Conservation (phyloP, 2,329 filamentous ascomycete genomes). For the Dothideomycetes sp. region DNA sequence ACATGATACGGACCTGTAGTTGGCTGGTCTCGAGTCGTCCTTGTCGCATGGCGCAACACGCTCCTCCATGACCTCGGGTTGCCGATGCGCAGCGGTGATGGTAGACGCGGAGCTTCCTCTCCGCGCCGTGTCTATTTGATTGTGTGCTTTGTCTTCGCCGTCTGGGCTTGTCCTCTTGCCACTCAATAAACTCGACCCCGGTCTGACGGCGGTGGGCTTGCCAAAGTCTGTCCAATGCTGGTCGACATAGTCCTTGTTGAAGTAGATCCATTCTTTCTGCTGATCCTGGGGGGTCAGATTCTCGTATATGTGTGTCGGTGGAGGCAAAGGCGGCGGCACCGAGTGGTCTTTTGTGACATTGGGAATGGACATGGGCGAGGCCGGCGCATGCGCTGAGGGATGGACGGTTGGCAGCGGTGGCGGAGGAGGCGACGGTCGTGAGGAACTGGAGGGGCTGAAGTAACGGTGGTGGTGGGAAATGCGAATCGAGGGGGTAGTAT, state of each 20-base stretch:
- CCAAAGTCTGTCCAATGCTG: constrained; percentile 40
- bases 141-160: constrained; percentile 18
- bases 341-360: constrained; percentile 37
- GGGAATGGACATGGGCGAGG: constrained; percentile 55
- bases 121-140: constrained; percentile 24
- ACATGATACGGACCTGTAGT: too few relatives aligned
- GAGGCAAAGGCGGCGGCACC: constrained; percentile 54
- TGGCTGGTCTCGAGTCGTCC: constrained; percentile 27
- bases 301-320: constrained; percentile 49
- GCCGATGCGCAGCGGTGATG: constrained; percentile 21
- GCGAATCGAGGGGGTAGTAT: constrained; percentile 26
- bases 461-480: constrained; percentile 31
- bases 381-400: constrained; percentile 31
- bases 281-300: constrained; percentile 41
- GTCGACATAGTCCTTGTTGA: constrained; percentile 36
- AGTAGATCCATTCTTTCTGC: constrained; percentile 56
- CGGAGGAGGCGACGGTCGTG: constrained; percentile 31
- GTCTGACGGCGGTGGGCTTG: constrained; percentile 36
- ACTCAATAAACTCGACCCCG: constrained; percentile 39
- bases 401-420: constrained; percentile 29
- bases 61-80: constrained; percentile 22
- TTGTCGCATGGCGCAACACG: constrained; percentile 23
- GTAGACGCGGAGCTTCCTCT: constrained; percentile 33
- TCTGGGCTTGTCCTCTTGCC: constrained; percentile 15
- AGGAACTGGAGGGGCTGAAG: constrained; percentile 26